phyloP scores from a whole-genome alignment of 2,329 filamentous ascomycete genomes.

The Gnomoniopsis sp. region DNA sequence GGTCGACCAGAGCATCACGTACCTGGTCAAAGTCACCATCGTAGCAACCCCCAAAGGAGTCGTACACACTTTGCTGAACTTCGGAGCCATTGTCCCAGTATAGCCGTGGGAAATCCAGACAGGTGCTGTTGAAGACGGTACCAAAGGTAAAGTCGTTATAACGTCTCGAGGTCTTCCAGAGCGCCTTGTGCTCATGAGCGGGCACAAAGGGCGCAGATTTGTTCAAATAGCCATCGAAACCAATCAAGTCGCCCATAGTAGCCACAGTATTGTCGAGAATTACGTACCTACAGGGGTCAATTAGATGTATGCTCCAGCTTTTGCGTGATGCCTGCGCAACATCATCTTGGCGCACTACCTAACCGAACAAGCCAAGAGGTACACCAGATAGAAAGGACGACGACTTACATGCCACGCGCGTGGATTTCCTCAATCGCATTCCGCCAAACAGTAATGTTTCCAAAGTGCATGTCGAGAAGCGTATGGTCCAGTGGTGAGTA shows the following conservation, averaged over 20 bases:
- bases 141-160: constrained; percentile 56
- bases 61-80: constrained; percentile 42
- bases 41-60: constrained; percentile 50
- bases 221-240: constrained; percentile 59
- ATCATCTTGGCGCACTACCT: no score
- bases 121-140: constrained; percentile 49
- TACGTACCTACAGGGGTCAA: constrained; percentile 13
- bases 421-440: constrained; percentile 57
- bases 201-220: constrained; percentile 50
- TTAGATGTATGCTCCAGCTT: no score
- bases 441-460: constrained; percentile 56
- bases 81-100: constrained; percentile 55
- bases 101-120: constrained; percentile 53
- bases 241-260: constrained; percentile 58
- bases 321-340: no score
- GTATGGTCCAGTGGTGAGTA: constrained; percentile 60
- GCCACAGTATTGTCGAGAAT: constrained; percentile 64
- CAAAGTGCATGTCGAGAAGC: constrained; percentile 60
- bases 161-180: constrained; percentile 49
- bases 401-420: constrained; percentile 58
- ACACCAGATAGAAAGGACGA: neutral
- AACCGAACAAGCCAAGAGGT: neutral
- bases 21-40: constrained; percentile 27
- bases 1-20: neutral
- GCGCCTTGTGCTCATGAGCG: constrained; percentile 49